Base-by-base conservation (phyloP, 2,329 filamentous ascomycete genomes). In the Colletotrichum sp. region DNA sequence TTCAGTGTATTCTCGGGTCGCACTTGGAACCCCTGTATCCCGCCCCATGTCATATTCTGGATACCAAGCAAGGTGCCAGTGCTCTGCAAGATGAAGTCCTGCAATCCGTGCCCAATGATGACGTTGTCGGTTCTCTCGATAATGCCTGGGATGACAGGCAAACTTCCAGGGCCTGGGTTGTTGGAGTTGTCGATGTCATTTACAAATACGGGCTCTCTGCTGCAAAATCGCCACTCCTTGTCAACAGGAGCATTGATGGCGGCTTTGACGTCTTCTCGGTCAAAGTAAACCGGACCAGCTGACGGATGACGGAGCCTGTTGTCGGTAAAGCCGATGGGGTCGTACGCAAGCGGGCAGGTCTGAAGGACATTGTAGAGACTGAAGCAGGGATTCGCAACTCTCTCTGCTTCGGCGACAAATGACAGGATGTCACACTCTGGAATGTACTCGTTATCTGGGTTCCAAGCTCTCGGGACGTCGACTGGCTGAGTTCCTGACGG, bases 1-100 rank as follows among this genome's bases (percentile, higher is more conserved):
- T 90, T 95, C 81, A 95, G 93, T 3, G 92, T 91, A 66, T 91
- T 89, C 2, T 82, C 81, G 0, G 94, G 94, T 1, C 84, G 83
- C 2, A 83, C 81, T 78, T 92, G 90, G 87, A 96, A 96, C 0
- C 95, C 95, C 65, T 93, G 91, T 52, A 87, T 82, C 7, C 94
- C 94, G 72, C 91, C 91, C 92, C 92, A 96, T 0, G 94, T 96
- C 93, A 96, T 95, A 85, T 96, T 96, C 81, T 96, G 94, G 75
- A 96, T 92, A 2, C 90, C 89, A 10, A 95, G 86, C 2, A 96
- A 87, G 0, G 94, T 94, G 21, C 94, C 94, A 81, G 94, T 94
- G 79, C 89, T 86, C 28, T 93, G 86, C 13, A 95, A 87, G 75
- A 94, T 89, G 81, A 90, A 94, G 84, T 96, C 95, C 10, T 94